Evolutionary conservation across 2,329 filamentous ascomycete genomes (phyloP).

Genomic region (Colletotrichum nymphaeae): DNA sequence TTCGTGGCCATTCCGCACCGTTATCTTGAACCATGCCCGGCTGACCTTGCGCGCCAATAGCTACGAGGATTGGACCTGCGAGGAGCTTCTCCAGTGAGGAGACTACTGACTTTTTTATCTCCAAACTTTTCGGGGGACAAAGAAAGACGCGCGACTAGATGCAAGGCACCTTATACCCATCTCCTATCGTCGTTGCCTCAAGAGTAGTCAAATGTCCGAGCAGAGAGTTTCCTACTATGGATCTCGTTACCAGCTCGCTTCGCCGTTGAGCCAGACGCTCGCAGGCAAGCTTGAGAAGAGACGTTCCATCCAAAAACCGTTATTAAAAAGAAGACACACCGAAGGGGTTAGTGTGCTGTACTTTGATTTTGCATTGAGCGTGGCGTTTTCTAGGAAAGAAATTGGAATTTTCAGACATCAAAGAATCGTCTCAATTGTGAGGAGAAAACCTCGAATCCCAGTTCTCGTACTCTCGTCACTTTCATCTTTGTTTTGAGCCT

Average conservation of each 20-base stretch:
- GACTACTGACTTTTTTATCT: constrained; percentile 11
- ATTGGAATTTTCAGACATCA: constrained; percentile 8
- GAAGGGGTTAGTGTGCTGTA: constrained; percentile 27
- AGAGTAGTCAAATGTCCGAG: constrained; percentile 24
- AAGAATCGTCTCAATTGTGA: not conserved
- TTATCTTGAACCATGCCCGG: not conserved
- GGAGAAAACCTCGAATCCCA: not conserved
- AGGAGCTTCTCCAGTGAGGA: constrained; percentile 80
- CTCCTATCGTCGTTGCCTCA: constrained; percentile 31
- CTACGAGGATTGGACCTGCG: constrained; percentile 99
- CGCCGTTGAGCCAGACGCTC: not conserved
- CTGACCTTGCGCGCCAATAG: constrained; percentile 54
- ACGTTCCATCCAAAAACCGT: not conserved
- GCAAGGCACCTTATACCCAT: constrained; percentile 34
- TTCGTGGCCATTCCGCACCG: not conserved
- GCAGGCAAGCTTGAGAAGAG: constrained; percentile 10
- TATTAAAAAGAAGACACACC: constrained; percentile 14
- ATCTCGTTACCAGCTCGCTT: not conserved
- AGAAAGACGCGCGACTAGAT: constrained; percentile 30
- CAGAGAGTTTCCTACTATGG: constrained; percentile 1
- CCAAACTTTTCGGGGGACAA: not conserved
- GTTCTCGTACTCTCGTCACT: not conserved
- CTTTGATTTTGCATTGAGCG: constrained; percentile 32
- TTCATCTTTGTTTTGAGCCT: not conserved
- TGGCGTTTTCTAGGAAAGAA: constrained; percentile 33